Base-by-base conservation (phyloP, 176 grass and related monocot genomes). In the Cymbopogon citratus region DNA sequence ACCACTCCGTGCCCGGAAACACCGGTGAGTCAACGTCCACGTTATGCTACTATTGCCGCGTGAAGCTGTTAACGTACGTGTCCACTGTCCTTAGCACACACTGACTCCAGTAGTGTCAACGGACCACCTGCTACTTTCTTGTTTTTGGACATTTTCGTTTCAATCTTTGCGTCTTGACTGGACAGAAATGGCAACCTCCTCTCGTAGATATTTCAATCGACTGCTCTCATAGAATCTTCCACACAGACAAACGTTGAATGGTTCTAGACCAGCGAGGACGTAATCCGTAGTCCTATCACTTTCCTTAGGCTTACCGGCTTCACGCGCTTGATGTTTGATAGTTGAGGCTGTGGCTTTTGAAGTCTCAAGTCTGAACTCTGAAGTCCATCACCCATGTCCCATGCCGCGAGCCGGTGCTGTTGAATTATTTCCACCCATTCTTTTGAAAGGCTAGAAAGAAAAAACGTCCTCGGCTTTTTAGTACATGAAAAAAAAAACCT, bases 1-100 rank as follows among this genome's bases (percentile, higher is more conserved):
- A 76, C 1, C 77, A 44, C 14, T 19, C 57, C 9, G 48, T 12
- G 21, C 27, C 15, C n/a, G 36, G 3, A 62, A 73, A 16, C 11
- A 46, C 15, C 24, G 80, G 70, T 87, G 34, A 80, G 83, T 69
- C 72, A 34, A 51, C 9, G 56, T 59, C 54, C 46, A 11, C 54
- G 21, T 59, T 4, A 40, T 59, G 54, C 54, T 9, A 56, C 19
- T 56, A 3, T 57, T 57, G n/a, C n/a, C n/a, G 21, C 56, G 56
- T 59, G n/a, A 57, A 38, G 36, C 36, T 1, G 36, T 7, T 6
- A 7, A 38, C 36, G 0, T 5, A 10, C 19, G 21, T 56, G 54
- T 57, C 52, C 21, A n/a, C 7, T 9, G 21, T 56, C 52, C 21
- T 7, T 56, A 56, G 2, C 21, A 23, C 21, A 59, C 56, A 59